Percentiles rank a stretch among this genome's conserved stretches.
phyloP scores from a whole-genome alignment of 1,139 yeast species.

The Taphrina pruni region DNA sequence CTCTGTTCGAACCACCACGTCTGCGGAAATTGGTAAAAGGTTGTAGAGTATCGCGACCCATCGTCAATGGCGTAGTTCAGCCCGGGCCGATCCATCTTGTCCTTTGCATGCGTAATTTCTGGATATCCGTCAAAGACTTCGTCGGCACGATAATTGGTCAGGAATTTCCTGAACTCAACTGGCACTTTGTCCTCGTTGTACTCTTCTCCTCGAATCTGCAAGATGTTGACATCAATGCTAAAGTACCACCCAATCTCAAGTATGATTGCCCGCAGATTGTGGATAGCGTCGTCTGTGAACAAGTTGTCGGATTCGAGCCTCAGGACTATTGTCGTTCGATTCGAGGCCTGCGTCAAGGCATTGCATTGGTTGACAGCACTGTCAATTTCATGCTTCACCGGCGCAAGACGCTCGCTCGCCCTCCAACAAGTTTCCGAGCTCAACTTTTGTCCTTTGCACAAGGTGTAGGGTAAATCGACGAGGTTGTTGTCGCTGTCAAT shows the following conservation, averaged over 20 bases:
- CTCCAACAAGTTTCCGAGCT: slow-evolving; percentile 10
- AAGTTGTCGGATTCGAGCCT: slow-evolving; percentile 25
- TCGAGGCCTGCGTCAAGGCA: slow-evolving; percentile 14
- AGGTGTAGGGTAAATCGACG: neutral
- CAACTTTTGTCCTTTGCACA: slow-evolving; percentile 1
- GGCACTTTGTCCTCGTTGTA: slow-evolving; percentile 15
- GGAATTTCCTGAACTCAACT: slow-evolving; percentile 14
- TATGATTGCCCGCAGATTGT: slow-evolving; percentile 22
- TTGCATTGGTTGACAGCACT: slow-evolving; percentile 6
- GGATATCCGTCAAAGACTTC: slow-evolving; percentile 22
- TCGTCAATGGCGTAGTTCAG: slow-evolving; percentile 6
- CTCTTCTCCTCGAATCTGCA: slow-evolving; percentile 22
- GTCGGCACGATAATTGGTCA: slow-evolving; percentile 12
- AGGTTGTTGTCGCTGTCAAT: neutral
- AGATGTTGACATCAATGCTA: slow-evolving; percentile 14
- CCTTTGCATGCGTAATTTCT: slow-evolving; percentile 10
- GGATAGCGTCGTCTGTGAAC: slow-evolving; percentile 22
- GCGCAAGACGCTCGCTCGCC: slow-evolving; percentile 2
- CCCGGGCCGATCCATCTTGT: slow-evolving; percentile 19
- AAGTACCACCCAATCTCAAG: slow-evolving; percentile 27
- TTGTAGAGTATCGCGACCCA: slow-evolving; percentile 19
- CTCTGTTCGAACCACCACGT: slow-evolving; percentile 2
- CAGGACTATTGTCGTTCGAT: slow-evolving; percentile 26
- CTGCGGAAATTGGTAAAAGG: slow-evolving; percentile 24
- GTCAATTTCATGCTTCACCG: slow-evolving; percentile 1